Conservation (phyloP, 257 asterid species). For the Solanum peruvianum region DNA sequence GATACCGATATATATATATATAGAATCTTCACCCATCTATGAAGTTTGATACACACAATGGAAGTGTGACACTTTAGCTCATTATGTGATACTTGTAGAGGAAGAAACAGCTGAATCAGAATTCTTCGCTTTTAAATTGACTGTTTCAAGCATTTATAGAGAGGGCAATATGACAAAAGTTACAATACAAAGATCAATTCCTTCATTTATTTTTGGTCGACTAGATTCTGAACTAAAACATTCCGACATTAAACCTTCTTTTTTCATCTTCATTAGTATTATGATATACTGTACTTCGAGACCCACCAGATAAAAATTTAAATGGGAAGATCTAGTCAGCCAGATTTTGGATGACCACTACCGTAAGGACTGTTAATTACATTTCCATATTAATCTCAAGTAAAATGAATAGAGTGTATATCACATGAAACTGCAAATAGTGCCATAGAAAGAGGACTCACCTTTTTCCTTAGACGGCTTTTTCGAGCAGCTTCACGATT, state of each 20-base stretch:
- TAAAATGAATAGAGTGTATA: not conserved
- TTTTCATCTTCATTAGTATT: not conserved
- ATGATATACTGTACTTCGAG: not conserved
- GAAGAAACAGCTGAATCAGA: not conserved
- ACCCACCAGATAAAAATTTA: not conserved
- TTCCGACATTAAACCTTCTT: not conserved
- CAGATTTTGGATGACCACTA: not conserved
- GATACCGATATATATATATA: not conserved
- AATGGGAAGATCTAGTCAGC: not conserved
- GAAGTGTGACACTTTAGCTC: not conserved
- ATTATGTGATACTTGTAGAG: not conserved
- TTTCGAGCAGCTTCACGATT: constrained; percentile 99
- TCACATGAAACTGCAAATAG: not conserved
- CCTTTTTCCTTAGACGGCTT: constrained; percentile 91
- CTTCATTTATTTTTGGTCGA: not conserved
- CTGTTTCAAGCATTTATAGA: not conserved
- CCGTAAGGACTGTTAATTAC: not conserved
- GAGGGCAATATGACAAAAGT: not conserved
- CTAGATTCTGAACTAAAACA: not conserved
- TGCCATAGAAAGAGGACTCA: constrained; percentile 6
- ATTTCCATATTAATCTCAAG: not conserved
- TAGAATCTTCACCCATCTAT: not conserved
- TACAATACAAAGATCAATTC: not conserved
- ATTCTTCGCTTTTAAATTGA: not conserved
- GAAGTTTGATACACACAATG: not conserved